Evolutionary conservation across 169 alveolate species (phyloP), one percentile per base, ranked within the genome.

Genomic region (Cyclospora cayetanensis): DNA sequence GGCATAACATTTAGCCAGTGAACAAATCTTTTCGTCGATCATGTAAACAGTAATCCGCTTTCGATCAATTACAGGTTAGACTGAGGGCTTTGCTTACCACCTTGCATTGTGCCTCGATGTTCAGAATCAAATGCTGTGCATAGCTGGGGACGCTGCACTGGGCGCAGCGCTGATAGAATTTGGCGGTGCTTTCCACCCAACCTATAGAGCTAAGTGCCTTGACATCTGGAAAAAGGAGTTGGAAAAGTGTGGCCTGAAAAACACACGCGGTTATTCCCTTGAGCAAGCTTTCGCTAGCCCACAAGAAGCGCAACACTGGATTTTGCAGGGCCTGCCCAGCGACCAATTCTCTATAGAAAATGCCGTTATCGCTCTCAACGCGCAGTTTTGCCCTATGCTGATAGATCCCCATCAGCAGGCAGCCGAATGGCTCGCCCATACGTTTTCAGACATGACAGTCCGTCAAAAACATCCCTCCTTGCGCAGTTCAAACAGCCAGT

Each of bases 281-380:
- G 94, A 93, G 76, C 91, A 90, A 55, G 95, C 97, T 88, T 93
- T 97, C 25, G 98, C 98, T 43, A 97, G 97, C 91, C 98, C 98
- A 27, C 98, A 97, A 93, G 96, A 96, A 92, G 97, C 97, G 53
- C 96, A 98, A 88, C 96, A 96, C 70, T 98, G 99, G 99, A 96
- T 96, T 74, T 93, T 96, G 53, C 96, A 96, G 90, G 93, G 94
- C 72, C 94, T 96, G 37, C 97, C 97, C 35, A 94, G 95, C 72
- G 97, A 96, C 92, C 83, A 90, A 65, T 92, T 96, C 68, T 95
- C 97, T 25, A 94, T 96, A 31, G 97, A 96, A 68, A 96, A 96
- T 76, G 97, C 97, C 76, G 86, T 95, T 92, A 96, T 96, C 91
- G 93, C 94, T 72, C 95, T 93, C 93, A 94, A 94, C 25, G 76